These are phyloP conservation scores for Luvunga scandens DNA, from an alignment of 345 rosid genomes.

Conservation along the genomic window DNA sequence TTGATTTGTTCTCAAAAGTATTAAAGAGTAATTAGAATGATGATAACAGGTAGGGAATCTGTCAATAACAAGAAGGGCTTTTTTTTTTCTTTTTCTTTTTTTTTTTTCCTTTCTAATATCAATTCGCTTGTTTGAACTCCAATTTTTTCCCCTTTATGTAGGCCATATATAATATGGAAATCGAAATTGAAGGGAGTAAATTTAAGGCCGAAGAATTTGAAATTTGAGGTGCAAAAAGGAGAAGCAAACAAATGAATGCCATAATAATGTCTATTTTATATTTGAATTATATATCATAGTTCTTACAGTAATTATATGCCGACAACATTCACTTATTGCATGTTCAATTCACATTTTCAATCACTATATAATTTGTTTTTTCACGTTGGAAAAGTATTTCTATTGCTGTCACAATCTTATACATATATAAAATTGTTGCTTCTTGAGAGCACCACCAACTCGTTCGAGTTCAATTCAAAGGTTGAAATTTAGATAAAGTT, in stretches of 20 bases:
- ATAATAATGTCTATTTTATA: no score
- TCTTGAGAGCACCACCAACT: neutral
- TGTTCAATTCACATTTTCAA: neutral
- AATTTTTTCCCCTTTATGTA: neutral
- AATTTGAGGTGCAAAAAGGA: neutral
- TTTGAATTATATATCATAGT: no score
- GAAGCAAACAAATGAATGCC: conserved; percentile 10
- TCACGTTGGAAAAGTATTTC: neutral
- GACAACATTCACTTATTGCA: no score
- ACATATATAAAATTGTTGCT: no score
- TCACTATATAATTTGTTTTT: neutral
- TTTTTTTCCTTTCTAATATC: neutral
- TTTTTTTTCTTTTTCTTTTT: no score
- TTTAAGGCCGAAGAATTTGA: neutral
- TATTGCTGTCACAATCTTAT: neutral
- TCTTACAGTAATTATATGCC: no score
- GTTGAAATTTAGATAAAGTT: neutral
- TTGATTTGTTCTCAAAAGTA: neutral
- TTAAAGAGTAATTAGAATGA: neutral
- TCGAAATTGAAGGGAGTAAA: neutral
- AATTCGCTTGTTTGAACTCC: no score
- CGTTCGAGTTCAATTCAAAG: neutral
- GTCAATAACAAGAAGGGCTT: neutral
- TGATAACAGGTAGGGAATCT: neutral
- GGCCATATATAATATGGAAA: no score